These are phyloP conservation scores for Yamadazyma blattariae DNA, from an alignment of 1,139 yeast genomes.

Conservation along the genomic window DNA sequence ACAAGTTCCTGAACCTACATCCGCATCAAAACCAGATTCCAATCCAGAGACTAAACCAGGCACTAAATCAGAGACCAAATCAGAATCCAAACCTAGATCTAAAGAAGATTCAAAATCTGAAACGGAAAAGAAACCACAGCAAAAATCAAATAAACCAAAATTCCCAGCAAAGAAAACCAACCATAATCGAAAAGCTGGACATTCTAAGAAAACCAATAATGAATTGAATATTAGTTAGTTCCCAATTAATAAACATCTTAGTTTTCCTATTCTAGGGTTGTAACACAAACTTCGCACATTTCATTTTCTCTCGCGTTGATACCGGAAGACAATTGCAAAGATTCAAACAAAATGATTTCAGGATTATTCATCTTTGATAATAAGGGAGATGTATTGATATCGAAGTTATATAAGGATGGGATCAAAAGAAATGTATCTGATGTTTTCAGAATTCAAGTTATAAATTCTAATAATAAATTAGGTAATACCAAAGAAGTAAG, in stretches of 20 bases:
- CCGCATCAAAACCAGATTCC: too few species aligned
- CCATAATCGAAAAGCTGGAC: constrained; percentile 63
- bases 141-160: constrained; percentile 1
- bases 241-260: too few species aligned
- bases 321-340: not conserved
- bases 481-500: constrained; percentile 36
- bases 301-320: constrained; percentile 3
- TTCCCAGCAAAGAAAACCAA: constrained; percentile 37
- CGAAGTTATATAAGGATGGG: constrained; percentile 70
- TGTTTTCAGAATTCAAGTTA: constrained; percentile 87
- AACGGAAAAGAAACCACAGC: constrained; percentile 2
- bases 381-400: constrained; percentile 83
- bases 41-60: too few species aligned
- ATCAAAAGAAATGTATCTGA: constrained; percentile 71
- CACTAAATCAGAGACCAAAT: too few species aligned
- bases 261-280: too few species aligned
- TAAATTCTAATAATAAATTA: constrained; percentile 41
- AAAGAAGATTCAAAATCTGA: too few species aligned
- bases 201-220: constrained; percentile 27
- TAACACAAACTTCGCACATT: not conserved
- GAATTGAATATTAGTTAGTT: too few species aligned
- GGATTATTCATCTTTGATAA: constrained; percentile 75
- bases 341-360: constrained; percentile 69
- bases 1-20: too few species aligned
- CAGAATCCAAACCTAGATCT: not conserved